Base-by-base conservation (phyloP, 192 early-diverging fungal genomes). In the Gamsiella multidivaricata region DNA sequence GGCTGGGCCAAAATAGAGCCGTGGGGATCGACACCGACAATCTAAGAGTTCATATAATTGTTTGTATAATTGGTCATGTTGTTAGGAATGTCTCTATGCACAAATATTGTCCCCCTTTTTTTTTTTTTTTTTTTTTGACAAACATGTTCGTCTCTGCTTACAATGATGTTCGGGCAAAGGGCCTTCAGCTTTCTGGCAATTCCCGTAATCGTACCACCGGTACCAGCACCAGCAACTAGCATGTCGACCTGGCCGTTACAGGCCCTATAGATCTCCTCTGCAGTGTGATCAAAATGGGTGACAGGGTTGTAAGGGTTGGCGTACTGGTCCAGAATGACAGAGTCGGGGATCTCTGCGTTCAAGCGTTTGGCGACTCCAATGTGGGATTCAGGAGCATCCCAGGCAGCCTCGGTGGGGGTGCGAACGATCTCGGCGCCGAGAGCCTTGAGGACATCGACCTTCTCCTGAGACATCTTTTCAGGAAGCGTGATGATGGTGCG, bases 401-500 rank as follows among this genome's bases (percentile, higher is more conserved):
- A 98, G 17, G 96, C 97, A 28, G 98, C 98, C 79, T 99, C 98
- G 12, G 98, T 99, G 34, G 98, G 98, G 29, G 98, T 99, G 65
- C 98, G 93, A 65, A 97, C 90, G 75, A 97, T 98, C 79, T 99
- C 96, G 28, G 98, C 96, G 31, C 96, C 97, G 23, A 99, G 85
- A 10, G 95, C 96, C 70, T 98, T 98, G 66, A 99, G 87, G 6
- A 99, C 93, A 80, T 98, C 98, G 20, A 98, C 97, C 89, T 99
- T 99, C 82, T 99, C 98, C 84, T 98, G 93, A 54, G 92, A 94
- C 98, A 99, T 99, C 81, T 99, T 99, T 82, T 99, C 98, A 26
- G 98, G 98, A 26, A 99, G 86, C 14, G 98, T 99, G 65, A 99
- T 99, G 75, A 99, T 97, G 70, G 93, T 90, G 65, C 92, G 89